Percentiles rank a stretch among this genome's conserved stretches.
Conservation (phyloP, 169 alveolate genomes). For the Cryptosporidium canis region DNA sequence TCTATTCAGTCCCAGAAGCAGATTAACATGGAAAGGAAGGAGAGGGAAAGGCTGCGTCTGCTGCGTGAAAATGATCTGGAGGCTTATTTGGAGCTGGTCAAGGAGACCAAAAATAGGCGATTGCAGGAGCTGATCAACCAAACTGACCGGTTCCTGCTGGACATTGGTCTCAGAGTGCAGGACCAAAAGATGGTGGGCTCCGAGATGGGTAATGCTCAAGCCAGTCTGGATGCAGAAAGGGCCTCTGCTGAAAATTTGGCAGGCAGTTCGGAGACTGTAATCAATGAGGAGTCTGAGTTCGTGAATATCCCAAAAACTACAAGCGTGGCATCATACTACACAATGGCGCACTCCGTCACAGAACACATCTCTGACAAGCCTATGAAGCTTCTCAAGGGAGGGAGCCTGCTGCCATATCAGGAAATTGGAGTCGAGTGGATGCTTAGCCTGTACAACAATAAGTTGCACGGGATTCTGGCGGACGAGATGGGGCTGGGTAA, state of each 20-base stretch:
- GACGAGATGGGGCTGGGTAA: conserved; percentile 99
- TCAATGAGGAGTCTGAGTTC: background rate
- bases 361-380: conserved; percentile 89
- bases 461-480: conserved; percentile 91
- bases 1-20: conserved; percentile 57
- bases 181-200: conserved; percentile 79
- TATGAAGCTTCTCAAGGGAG: conserved; percentile 82
- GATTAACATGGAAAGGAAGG: conserved; percentile 26
- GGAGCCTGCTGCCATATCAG: conserved; percentile 89
- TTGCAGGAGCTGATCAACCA: conserved; percentile 86
- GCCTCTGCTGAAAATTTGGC: conserved; percentile 7
- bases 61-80: conserved; percentile 86
- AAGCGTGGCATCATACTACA: conserved; percentile 79
- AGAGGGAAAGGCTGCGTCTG: conserved; percentile 72
- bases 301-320: conserved; percentile 7
- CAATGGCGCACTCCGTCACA: conserved; percentile 87
- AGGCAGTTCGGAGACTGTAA: conserved; percentile 5
- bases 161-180: conserved; percentile 89
- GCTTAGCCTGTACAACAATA: conserved; percentile 90
- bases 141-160: conserved; percentile 88
- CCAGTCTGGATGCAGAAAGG: background rate
- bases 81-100: conserved; percentile 82
- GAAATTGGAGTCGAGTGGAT: conserved; percentile 92
- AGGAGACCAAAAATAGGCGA: conserved; percentile 88
- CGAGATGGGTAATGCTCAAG: background rate